Evolutionary conservation across 805 yeast genomes (phyloP).

Genomic region (Wickerhamiella sorbophila): DNA sequence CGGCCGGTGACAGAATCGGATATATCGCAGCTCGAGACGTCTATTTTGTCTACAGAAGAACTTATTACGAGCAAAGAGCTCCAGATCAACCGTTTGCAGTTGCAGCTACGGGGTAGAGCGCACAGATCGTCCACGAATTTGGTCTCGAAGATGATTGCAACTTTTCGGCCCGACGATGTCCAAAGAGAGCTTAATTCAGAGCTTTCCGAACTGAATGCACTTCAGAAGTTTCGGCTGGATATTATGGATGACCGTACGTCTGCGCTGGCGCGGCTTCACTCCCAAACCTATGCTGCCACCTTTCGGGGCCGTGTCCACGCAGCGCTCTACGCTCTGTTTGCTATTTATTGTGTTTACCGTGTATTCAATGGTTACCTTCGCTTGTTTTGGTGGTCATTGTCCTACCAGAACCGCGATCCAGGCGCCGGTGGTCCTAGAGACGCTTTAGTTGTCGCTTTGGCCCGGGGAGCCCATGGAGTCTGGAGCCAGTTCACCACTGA

Average conservation of each 20-base stretch:
- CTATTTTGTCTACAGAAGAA: conserved; percentile 22
- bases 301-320: conserved; percentile 21
- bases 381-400: conserved; percentile 17
- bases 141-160: conserved; percentile 17
- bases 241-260: conserved; percentile 22
- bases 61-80: conserved; percentile 20
- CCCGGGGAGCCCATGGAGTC: conserved; percentile 9
- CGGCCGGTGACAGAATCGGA: conserved; percentile 21
- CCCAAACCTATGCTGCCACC: conserved; percentile 21
- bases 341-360: conserved; percentile 30
- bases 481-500: conserved; percentile 20
- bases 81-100: conserved; percentile 16
- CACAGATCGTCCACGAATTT: conserved; percentile 18
- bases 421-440: conserved; percentile 16
- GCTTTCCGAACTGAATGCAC: conserved; percentile 23
- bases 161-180: conserved; percentile 7
- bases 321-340: conserved; percentile 22
- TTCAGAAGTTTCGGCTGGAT: conserved; percentile 22
- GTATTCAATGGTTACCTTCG: conserved; percentile 22
- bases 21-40: conserved; percentile 19
- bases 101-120: conserved; percentile 12
- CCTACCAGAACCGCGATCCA: conserved; percentile 4
- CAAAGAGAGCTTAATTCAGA: conserved; percentile 16
- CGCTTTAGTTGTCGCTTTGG: conserved; percentile 15
- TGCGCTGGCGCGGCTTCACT: conserved; percentile 15